Base-by-base conservation (phyloP, 2,329 filamentous ascomycete genomes). In the Knufia petricola region DNA sequence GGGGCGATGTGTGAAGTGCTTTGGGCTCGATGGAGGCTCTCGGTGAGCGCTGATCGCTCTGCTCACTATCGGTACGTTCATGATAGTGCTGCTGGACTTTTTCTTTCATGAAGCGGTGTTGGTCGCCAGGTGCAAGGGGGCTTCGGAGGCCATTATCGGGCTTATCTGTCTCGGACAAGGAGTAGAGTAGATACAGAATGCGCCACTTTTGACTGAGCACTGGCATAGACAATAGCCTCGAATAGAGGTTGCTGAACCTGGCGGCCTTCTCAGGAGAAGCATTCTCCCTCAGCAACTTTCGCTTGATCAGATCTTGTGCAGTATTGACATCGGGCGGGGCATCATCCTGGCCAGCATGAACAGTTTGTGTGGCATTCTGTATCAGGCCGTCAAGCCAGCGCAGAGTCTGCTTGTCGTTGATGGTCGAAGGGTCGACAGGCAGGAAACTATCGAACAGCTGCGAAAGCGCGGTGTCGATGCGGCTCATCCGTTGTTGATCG, bases 131-230 rank as follows among this genome's bases (percentile, higher is more conserved):
- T 60, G 53, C 7, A 68, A 70, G 48, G 63, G 72, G 30, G 45
- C 51, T 53, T 52, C 56, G 50, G 32, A 73, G 57, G n/a, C 71
- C 70, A 9, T 70, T 63, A 37, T 73, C 72, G 28, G 76, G 74
- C 2, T 54, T 56, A n/a, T 63, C 59, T 42, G 77, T 79, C 61
- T 89, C 85, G 52, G 86, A 81, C 41, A 95, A 77, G 59, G 87
- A 82, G 64, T 92, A 85, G 36, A 98, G 77, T 36, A 98, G 80
- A 64, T 94, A 94, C 17, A 98, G 74, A 56, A 98, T 95, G 2
- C 85, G 87, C 88, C 89, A 96, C 76, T 98, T 98, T 66, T 95
- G 85, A 60, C 86, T 85, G 38, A 98, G 75, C 4, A 96, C 89
- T 0, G 89, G 89, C 56, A 95, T 81, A n/a, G 87, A 85, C 21